Base-by-base conservation (phyloP, 305 asterid genomes). In the Andrographis paniculata region DNA sequence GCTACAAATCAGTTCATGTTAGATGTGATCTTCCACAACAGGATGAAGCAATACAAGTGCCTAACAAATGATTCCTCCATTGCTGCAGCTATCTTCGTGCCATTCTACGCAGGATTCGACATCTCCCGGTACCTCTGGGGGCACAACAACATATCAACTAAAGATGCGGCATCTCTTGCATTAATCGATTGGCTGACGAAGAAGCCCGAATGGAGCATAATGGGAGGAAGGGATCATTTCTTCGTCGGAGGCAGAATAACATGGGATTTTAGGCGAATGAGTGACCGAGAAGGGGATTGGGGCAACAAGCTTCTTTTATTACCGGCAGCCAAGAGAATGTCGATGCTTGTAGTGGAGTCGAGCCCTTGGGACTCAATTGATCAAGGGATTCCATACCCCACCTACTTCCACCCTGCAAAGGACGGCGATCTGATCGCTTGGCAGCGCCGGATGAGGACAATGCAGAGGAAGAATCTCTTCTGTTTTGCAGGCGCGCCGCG, bases 401-500 rank as follows among this genome's bases (percentile, higher is more conserved):
- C 92, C 10, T 86, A 86, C 48, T 86, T 85, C 56, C 95, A 85
- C 52, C 95, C 95, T 0, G 77, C 81, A 15, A 68, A 30, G 52
- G 94, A 86, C 67, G 74, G 68, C 1, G 86, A 82, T 0, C 76
- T 86, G 65, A 64, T 64, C 20, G 16, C 1, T 23, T 86, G 95
- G 95, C 95, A 82, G 66, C 80, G 77, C 14, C 53, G 94, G 5
- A 75, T 86, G 88, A 64, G 91, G 63, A 77, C 62, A 27, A 60
- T 64, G 33, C 73, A 77, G 4, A 41, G 94, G 38, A 71, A 71
- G 47, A 57, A 80, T 75, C 82, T 82, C 12, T 82, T 75, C 52
- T 86, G 94, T 71, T 86, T 86, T 46, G 95, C 95, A 8, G 95
- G 95, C n/a, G 94, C 88, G 1, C 92, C 86, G 0, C 85, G 95